Evolutionary conservation across 192 early-diverging fungal species (phyloP), one percentile per base, ranked within the genome.

Genomic region (Diversispora epigaea): DNA sequence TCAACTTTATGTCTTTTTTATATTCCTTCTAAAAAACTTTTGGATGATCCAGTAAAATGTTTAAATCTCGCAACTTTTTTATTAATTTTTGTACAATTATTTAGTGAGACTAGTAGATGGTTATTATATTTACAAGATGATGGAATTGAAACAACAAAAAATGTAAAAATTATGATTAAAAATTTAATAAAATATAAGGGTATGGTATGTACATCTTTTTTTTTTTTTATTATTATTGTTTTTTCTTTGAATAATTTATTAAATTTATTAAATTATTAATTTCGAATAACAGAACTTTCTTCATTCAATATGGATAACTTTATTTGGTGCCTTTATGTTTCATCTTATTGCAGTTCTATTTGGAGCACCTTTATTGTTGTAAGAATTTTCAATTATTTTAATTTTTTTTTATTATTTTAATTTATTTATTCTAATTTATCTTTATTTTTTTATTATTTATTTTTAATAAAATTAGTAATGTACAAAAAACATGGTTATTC

Each of bases 341-440:
- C 58, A 82, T 68, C 17, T 77, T 6, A 45, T 82, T 2, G 66
- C 76, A 12, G 56, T 82, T 21, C 60, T 79, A 11, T 82, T 82
- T 75, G 81, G 81, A 45, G 78, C 78, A 22, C 68, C 78, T 25
- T 66, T 80, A 52, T 17, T 65, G 39, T 62, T 75, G 81, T 82
- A 75, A 71, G 74, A 68, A 40, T 50, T 49, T 19, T 40, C 14
- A 56, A 41, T 17, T 55, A n/a, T n/a, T 6, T 54, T 0, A 32
- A n/a, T 11, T 22, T n/a, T 8, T 46, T 39, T 19, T 11, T 19
- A 5, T 43, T 25, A 45, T 52, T 19, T 47, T 22, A 11, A n/a
- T n/a, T 67, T 47, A 2, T 22, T 14, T 22, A 25, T 50, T 19
- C 11, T 44, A 32, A 74, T 54, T 60, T 10, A 15, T 32, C 25